Evolutionary conservation across 345 rosid species (phyloP), one percentile per base, ranked within the genome.

Genomic region (Acer negundo): DNA sequence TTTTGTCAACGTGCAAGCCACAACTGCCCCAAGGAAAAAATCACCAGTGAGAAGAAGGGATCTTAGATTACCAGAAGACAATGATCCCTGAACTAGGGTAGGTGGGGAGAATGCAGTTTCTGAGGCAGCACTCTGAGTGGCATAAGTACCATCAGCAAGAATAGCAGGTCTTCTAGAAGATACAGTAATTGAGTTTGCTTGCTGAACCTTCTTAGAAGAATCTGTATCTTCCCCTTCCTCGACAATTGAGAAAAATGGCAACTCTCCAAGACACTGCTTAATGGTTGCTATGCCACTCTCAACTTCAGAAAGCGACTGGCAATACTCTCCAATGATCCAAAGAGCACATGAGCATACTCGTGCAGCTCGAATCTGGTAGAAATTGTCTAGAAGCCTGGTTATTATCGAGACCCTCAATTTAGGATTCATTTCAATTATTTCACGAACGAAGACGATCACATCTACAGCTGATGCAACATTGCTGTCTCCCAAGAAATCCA

Each of bases 21-120:
- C 97, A 81, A 96, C 97, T n/a, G 99, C 94, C 79, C 97, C 99
- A 7, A 96, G 97, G 91, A 94, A 96, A 83, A 96, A 96, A 75
- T 96, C 99, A 31, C 99, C 99, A 26, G 92, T 88, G 61, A 96
- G 94, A 56, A 96, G 88, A 83, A 94, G 92, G 46, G 97, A 93
- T 84, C 99, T 88, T 84, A 96, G 84, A 81, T 96, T 94, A 35
- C 91, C 97, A 79, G 94, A 84, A 72, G 90, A 66, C 78, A 88
- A 53, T 79, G 95, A 86, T 59, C 97, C 97, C 70, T 93, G 98
- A 80, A 91, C 92, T 78, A 92, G 53, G 1, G 89, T 85, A n/a
- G 98, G 94, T 62, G 93, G 85, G 19, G 97, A 87, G 73, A 93
- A 89, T 75, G 93, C 91, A 69, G 98, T 91, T 84, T 93, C 98